Evolutionary conservation across 768 basidiomycete species (phyloP), one percentile per base, ranked within the genome.

Genomic region (Clavaria fumosa): DNA sequence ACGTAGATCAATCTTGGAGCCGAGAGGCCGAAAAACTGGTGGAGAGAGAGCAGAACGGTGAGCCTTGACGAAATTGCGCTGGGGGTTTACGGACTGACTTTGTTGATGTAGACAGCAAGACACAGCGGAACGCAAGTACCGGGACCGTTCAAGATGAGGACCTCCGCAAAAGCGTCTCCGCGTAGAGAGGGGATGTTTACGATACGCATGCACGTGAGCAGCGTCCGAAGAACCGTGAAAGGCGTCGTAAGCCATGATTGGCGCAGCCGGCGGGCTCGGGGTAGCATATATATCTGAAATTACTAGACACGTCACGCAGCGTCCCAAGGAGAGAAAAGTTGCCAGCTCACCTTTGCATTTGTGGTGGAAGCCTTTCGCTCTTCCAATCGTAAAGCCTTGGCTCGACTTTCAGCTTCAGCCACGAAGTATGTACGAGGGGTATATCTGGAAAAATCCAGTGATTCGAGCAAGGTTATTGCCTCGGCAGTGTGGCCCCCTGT

Each of bases 401-500:
- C 60, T 7, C 67, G 62, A 50, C 89, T 95, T 54, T 99, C 93
- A 1, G 81, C 89, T 45, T 81, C 66, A 46, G 80, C 80, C 46
- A 85, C 56, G 38, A 96, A 67, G 52, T 96, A 99, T 24, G 66
- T 73, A 40, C 95, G 67, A 11, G 72, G 75, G 5, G 63, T 64
- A 56, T 90, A 97, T 30, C 81, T 72, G 9, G 60, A 50, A 42
- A 80, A 78, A 52, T 90, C 75, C 18, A 99, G 56, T 9, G 75
- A 59, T 2, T 78, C 78, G 19, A 83, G 39, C 19, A 96, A 64
- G 23, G 67, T 62, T 44, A 93, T 56, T 30, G 78, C 81, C 63
- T 99, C 95, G 43, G 70, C 75, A 11, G 90, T 95, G 59, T 99
- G 95, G 0, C 95, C 95, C 31, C 95, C 93, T 96, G 41, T 24